Evolutionary conservation across 306 rosid species (phyloP).

Genomic region (Quercus variabilis): DNA sequence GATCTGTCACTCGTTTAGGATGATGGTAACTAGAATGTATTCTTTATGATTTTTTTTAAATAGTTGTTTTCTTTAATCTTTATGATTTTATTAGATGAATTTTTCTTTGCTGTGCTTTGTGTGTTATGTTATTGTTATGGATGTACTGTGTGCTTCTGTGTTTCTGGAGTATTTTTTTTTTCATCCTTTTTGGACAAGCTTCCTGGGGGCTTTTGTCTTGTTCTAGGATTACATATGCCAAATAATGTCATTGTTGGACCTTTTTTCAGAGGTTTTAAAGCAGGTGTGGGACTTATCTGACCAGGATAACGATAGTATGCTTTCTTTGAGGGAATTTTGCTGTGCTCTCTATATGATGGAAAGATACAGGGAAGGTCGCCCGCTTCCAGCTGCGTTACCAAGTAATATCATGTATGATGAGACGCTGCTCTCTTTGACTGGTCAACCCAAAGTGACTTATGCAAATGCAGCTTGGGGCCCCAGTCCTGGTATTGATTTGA

Average conservation of each 20-base stretch:
- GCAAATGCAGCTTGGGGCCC: constrained; percentile 74
- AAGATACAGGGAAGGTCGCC: constrained; percentile 83
- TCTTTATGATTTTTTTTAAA: too few relatives aligned
- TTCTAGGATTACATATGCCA: constrained; percentile 11
- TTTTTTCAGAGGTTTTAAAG: constrained; percentile 79
- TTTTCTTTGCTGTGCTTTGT: background rate
- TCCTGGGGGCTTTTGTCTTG: constrained; percentile 18
- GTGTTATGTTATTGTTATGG: constrained; percentile 6
- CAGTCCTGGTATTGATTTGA: constrained; percentile 42
- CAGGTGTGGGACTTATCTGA: constrained; percentile 98
- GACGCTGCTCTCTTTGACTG: constrained; percentile 72
- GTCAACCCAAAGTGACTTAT: constrained; percentile 56
- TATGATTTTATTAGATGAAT: background rate
- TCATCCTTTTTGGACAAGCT: constrained; percentile 19
- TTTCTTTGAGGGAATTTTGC: constrained; percentile 91
- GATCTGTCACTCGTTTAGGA: background rate
- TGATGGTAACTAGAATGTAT: background rate
- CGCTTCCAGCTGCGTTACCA: constrained; percentile 81
- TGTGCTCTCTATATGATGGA: constrained; percentile 95
- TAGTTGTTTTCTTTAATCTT: background rate
- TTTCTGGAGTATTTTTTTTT: background rate
- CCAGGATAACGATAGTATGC: constrained; percentile 98
- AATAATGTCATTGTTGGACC: constrained; percentile 26
- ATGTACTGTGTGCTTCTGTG: background rate
- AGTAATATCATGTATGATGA: constrained; percentile 65